Percentiles rank a stretch among this genome's conserved stretches.
These are phyloP conservation scores for Mycosphaerella arachidis DNA, from an alignment of 2,329 filamentous ascomycete species.

Conservation along the genomic window DNA sequence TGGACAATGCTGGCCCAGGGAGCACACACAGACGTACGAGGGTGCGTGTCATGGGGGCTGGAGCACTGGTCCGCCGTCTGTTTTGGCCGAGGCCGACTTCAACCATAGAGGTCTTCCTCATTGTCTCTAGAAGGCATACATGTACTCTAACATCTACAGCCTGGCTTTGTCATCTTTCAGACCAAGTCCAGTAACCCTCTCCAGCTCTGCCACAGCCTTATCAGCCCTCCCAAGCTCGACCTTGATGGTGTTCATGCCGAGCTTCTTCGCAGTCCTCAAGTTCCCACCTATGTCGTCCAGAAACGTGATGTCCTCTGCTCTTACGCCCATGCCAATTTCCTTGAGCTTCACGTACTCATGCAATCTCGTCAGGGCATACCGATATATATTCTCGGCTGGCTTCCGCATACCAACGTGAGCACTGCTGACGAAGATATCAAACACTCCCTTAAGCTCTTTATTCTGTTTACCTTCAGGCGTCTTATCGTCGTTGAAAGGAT, in stretches of 20 bases:
- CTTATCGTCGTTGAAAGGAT: slow-evolving; percentile 57
- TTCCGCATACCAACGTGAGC: slow-evolving; percentile 86
- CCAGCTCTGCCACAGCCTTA: slow-evolving; percentile 77
- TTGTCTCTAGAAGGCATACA: not conserved
- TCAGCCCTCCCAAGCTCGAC: slow-evolving; percentile 72
- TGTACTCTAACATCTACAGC: slow-evolving; percentile 4
- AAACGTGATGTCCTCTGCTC: slow-evolving; percentile 70
- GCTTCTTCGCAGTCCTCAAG: slow-evolving; percentile 68
- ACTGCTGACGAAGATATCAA: slow-evolving; percentile 83
- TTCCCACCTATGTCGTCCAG: slow-evolving; percentile 95
- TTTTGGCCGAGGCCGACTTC: too few species aligned
- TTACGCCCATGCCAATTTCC: slow-evolving; percentile 51
- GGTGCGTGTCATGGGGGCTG: too few species aligned
- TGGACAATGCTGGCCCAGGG: too few species aligned
- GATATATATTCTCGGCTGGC: slow-evolving; percentile 77
- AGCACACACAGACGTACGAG: too few species aligned
- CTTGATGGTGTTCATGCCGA: slow-evolving; percentile 79
- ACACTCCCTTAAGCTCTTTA: slow-evolving; percentile 58
- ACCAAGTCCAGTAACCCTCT: slow-evolving; percentile 64
- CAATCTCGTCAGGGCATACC: slow-evolving; percentile 63
- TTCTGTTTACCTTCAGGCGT: slow-evolving; percentile 37
- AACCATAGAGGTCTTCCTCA: not conserved
- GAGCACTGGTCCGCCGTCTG: too few species aligned
- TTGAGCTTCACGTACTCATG: slow-evolving; percentile 58
- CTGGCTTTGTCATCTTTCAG: slow-evolving; percentile 12